phyloP scores from a whole-genome alignment of 1,139 yeast genomes.

The Taphrina populina region DNA sequence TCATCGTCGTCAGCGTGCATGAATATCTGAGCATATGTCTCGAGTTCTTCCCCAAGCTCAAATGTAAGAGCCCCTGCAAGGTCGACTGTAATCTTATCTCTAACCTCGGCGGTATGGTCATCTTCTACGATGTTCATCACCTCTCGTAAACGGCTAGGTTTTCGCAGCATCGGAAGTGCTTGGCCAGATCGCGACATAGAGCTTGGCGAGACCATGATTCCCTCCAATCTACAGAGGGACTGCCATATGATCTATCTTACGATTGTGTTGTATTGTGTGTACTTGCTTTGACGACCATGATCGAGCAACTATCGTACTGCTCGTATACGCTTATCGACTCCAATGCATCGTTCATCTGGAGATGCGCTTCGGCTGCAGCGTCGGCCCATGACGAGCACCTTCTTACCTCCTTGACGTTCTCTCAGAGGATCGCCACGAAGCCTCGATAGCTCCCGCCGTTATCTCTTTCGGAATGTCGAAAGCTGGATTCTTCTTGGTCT shows the following conservation, averaged over 20 bases:
- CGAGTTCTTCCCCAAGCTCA: slow-evolving; percentile 29
- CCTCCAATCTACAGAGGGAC: too few species aligned
- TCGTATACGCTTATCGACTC: too few species aligned
- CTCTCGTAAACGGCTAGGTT: slow-evolving; percentile 10
- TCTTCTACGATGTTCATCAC: slow-evolving; percentile 8
- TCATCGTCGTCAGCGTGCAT: slow-evolving; percentile 2
- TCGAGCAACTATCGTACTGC: too few species aligned
- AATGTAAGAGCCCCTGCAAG: background rate
- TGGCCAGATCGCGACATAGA: too few species aligned
- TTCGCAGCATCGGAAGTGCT: background rate
- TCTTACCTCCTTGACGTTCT: too few species aligned
- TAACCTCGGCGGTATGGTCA: background rate
- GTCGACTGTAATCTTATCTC: background rate
- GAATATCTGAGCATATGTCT: slow-evolving; percentile 21
- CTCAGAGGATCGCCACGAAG: background rate
- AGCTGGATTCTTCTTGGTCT: slow-evolving; percentile 28
- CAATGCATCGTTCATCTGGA: too few species aligned
- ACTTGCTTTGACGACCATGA: too few species aligned
- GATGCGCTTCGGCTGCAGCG: too few species aligned
- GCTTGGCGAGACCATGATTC: too few species aligned
- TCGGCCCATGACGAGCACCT: too few species aligned
- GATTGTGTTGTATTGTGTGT: too few species aligned
- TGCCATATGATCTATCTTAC: too few species aligned
- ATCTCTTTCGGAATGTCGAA: slow-evolving; percentile 12
- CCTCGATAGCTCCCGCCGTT: background rate